Base-by-base conservation (phyloP, 768 basidiomycete species). In the Auriscalpium vulgare region DNA sequence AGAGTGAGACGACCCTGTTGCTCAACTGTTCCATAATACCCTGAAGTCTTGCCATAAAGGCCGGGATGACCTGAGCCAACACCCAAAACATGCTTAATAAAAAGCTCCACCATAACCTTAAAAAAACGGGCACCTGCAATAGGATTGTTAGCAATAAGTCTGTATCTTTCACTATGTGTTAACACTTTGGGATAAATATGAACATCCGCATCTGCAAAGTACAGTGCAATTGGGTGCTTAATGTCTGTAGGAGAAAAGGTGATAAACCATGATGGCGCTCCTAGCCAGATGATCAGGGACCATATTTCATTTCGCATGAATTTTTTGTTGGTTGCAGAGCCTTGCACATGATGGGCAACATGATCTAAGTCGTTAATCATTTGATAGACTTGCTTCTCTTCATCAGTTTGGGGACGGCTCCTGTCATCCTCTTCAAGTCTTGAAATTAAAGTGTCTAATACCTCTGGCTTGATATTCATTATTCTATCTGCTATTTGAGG, bases 241-340 rank as follows among this genome's bases (percentile, higher is more conserved):
- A 49, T 11, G 35, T 65, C 61, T 4, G 54, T 45, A 23, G 62
- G 63, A 11, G 65, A 49, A 50, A 66, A 60, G 14, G 62, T 66
- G 10, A 66, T 59, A 46, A 64, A 66, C 57, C 59, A 65, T 8
- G 58, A 38, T 3, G 65, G 65, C 9, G 60, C 59, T 34, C 61
- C 58, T 8, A 38, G 1, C 36, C 48, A 38, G 34, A 45, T 19
- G 10, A 65, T 60, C 38, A 65, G 36, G 5, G 63, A 56, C 52
- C 53, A 51, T 2, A 67, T 58, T 40, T 66, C 59, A 50, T 61
- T 65, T 17, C 59, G 29, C 51, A 52, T 53, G 37, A 47, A 56
- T 46, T 61, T 62, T 17, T 51, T 46, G 14, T 13, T 40, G 21
- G 62, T 54, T 3, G 21, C 43, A 13, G 61, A 64, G 6, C 62